Base-by-base conservation (phyloP, 768 basidiomycete species). In the Pleurotus eryngii region DNA sequence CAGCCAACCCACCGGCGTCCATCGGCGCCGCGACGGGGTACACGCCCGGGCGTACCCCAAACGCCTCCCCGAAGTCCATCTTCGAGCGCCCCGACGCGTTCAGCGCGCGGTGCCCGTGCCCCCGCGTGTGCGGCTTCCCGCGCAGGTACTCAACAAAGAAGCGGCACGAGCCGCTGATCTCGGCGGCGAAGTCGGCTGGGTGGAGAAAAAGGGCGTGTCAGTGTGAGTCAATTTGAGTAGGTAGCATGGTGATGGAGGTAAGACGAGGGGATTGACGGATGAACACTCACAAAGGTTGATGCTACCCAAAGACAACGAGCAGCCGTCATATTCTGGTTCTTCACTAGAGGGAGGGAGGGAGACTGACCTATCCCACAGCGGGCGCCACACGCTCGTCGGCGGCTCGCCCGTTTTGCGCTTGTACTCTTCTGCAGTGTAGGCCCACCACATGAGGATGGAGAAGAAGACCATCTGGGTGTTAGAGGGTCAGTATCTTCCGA, bases 391-490 rank as follows among this genome's bases (percentile, higher is more conserved):
- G 35, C 82, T 77, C 2, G 86, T 90, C 38, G 78, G 69, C 7
- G 65, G 65, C 1, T 66, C 61, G 15, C 76, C 82, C 18, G 71
- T 61, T 24, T 72, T 59, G 14, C 68, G 66, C n/a, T 65, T 70
- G 71, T 95, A 95, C 63, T 95, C 92, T 0, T 72, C 76, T 60
- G 78, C 75, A 5, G 78, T 79, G 67, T 94, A 96, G 0, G 93
- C 89, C 89, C 90, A 95, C 74, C 81, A 80, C 89, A 95, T 95
- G 46, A 88, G 68, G 0, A 68, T 46, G 3, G 91, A 74, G 67
- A 95, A 94, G 66, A 92, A 74, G 45, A 93, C 85, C 92, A 95
- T 95, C 89, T 92, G 60, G 6, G 63, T n/a, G 57, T 58, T 39
- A 0, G 24, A 24, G 1, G 24, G 24, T 24, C 24, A 24, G 4